Evolutionary conservation across 1,139 yeast species (phyloP).

Genomic region (Saccharomycopsis crataegensis): DNA sequence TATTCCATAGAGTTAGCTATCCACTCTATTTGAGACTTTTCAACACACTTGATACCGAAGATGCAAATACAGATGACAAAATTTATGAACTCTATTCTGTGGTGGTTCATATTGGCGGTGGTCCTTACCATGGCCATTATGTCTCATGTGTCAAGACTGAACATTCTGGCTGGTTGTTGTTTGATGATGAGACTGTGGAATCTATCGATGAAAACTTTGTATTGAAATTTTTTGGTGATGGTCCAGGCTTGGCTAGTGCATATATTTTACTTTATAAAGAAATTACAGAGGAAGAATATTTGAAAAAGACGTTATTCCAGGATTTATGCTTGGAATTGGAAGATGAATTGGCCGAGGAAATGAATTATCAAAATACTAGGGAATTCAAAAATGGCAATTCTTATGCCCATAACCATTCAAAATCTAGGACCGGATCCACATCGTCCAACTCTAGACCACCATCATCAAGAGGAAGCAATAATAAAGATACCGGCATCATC

Average conservation of each 20-base stretch:
- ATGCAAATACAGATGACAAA: constrained; percentile 31
- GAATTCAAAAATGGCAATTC: background rate
- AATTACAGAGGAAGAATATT: constrained; percentile 27
- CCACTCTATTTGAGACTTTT: constrained; percentile 68
- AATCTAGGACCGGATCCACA: too few species aligned
- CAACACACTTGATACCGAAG: constrained; percentile 51
- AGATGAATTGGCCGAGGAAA: constrained; percentile 3
- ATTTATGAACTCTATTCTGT: constrained; percentile 78
- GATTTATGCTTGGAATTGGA: constrained; percentile 8
- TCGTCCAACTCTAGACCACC: too few species aligned
- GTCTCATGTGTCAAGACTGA: constrained; percentile 79
- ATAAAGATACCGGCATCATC: too few species aligned
- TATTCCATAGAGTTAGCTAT: constrained; percentile 79
- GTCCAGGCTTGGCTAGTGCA: constrained; percentile 85
- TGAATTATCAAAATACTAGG: background rate
- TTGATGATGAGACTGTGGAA: constrained; percentile 94
- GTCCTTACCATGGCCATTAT: constrained; percentile 97
- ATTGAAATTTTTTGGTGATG: constrained; percentile 80
- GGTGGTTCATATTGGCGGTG: constrained; percentile 94
- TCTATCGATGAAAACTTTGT: constrained; percentile 80
- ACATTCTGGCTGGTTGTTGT: constrained; percentile 78
- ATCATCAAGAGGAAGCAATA: too few species aligned
- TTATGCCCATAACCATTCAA: too few species aligned
- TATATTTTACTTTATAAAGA: constrained; percentile 75
- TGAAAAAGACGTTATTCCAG: constrained; percentile 23